Base-by-base conservation (phyloP, 2,329 filamentous ascomycete genomes). In the Talaromyces marneffei region DNA sequence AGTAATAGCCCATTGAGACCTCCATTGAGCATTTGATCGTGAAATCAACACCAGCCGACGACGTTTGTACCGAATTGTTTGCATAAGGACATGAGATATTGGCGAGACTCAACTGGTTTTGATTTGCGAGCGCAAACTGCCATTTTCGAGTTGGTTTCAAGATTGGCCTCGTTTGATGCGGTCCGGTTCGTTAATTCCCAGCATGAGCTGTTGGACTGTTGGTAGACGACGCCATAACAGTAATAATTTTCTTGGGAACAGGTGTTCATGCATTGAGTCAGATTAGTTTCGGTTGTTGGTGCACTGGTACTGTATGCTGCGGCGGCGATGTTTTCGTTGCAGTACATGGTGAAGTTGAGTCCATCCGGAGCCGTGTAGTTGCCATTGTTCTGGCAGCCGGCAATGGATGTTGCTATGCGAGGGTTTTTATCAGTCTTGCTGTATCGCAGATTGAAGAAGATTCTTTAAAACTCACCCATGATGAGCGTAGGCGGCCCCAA, bases 341-440 rank as follows among this genome's bases (percentile, higher is more conserved):
- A 61, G 23, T 61, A 50, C 14, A 23, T 50, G 20, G 59, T 61
- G 40, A 61, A 61, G 37, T 61, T 61, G 29, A 61, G 42, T n/a
- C 59, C 59, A 40, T 61, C 59, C 40, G 48, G 31, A 31, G 59
- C 40, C 12, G 59, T 61, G 42, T 61, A 61, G 40, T 50, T 48
- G 39, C 52, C 59, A 57, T 48, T 20, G 8, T 42, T 48, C 29
- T 57, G 55, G 40, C 55, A 57, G 54, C 27, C 40, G 27, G 40
- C 27, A 16, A 29, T 31, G 40, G 39, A 25, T n/a, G 54, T 27
- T 35, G 35, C 12, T 56, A n/a, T 23, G 18, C n/a, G 29, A 2
- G 2, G 8, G 25, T 18, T n/a, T 6, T 14, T 50, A 16, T 50
- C 27, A 50, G 46, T 29, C 25, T 50, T 6, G 7, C 10, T 33